phyloP scores from a whole-genome alignment of 225 moss, liverwort and hornwort genomes.

The Physcomitrellopsis africana region DNA sequence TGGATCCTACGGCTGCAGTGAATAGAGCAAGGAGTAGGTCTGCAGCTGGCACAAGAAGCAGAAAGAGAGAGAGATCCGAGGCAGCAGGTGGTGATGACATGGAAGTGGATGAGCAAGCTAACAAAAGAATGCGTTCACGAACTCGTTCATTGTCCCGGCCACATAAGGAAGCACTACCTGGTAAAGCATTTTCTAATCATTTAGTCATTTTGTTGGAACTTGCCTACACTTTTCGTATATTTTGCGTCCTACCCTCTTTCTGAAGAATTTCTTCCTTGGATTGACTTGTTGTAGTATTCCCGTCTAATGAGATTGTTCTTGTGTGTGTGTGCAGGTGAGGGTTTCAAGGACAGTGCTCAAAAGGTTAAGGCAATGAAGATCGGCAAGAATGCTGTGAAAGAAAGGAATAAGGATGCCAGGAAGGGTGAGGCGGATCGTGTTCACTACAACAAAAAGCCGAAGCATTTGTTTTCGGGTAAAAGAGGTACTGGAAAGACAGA shows the following conservation, averaged over 20 bases:
- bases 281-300: not conserved
- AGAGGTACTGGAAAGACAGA: conserved; percentile 94
- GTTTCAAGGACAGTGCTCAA: conserved; percentile 87
- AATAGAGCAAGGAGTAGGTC: conserved; percentile 83
- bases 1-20: conserved; percentile 85
- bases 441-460: conserved; percentile 91
- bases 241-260: too few species aligned
- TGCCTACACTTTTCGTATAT: not conserved
- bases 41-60: conserved; percentile 61
- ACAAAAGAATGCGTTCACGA: conserved; percentile 66
- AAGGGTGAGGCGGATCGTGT: conserved; percentile 97
- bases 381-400: conserved; percentile 89
- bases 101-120: conserved; percentile 88
- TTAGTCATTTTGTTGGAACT: too few species aligned
- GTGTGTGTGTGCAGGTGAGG: conserved; percentile 58
- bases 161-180: conserved; percentile 83
- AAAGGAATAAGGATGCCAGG: conserved; percentile 90
- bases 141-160: conserved; percentile 85
- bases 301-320: not conserved
- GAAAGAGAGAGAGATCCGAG: conserved; percentile 89
- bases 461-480: conserved; percentile 98
- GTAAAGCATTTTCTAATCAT: conserved; percentile 25
- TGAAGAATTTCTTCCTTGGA: too few species aligned
- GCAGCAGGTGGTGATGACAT: conserved; percentile 66
- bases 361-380: conserved; percentile 95